These are phyloP conservation scores for Berberis vulgaris DNA, from an alignment of 164 flowering plant species.

Conservation along the genomic window DNA sequence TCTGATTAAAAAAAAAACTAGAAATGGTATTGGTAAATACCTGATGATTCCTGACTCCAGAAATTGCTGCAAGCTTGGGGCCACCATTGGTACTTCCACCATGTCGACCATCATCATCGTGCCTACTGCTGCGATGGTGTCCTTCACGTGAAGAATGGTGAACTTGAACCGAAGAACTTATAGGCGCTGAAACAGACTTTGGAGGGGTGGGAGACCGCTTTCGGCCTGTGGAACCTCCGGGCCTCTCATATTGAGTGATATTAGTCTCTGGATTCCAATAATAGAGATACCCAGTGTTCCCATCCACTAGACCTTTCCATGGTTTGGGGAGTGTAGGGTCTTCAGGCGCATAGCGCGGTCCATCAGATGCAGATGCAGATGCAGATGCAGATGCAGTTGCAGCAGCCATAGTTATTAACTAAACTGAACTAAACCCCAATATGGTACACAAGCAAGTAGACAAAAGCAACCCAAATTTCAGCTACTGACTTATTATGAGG, in stretches of 20 bases:
- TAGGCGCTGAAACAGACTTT: slow-evolving; percentile 24
- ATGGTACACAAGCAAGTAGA: not conserved
- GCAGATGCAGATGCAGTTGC: slow-evolving; percentile 14
- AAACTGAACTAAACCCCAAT: not conserved
- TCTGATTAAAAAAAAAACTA: too few species aligned
- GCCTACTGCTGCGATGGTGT: slow-evolving; percentile 20
- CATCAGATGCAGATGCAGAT: slow-evolving; percentile 23
- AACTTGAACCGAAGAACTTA: slow-evolving; percentile 49
- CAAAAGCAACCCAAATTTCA: too few species aligned
- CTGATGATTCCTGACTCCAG: slow-evolving; percentile 27
- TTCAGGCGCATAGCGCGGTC: slow-evolving; percentile 74
- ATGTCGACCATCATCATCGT: slow-evolving; percentile 28
- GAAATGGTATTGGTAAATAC: slow-evolving; percentile 16
- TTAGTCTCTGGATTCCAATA: slow-evolving; percentile 96
- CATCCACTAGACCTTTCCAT: slow-evolving; percentile 90
- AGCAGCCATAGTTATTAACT: slow-evolving; percentile 5
- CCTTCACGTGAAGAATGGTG: slow-evolving; percentile 33
- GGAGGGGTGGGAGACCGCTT: slow-evolving; percentile 12
- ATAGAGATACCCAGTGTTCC: slow-evolving; percentile 77
- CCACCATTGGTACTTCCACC: slow-evolving; percentile 14
- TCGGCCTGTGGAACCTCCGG: slow-evolving; percentile 21
- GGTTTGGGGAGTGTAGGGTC: slow-evolving; percentile 93
- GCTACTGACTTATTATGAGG: too few species aligned
- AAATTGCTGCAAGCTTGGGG: slow-evolving; percentile 5
- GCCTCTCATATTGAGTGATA: slow-evolving; percentile 91